These are phyloP conservation scores for Auxenochlorella pyrenoidosa DNA, from an alignment of 139 green algal species.

Conservation along the genomic window DNA sequence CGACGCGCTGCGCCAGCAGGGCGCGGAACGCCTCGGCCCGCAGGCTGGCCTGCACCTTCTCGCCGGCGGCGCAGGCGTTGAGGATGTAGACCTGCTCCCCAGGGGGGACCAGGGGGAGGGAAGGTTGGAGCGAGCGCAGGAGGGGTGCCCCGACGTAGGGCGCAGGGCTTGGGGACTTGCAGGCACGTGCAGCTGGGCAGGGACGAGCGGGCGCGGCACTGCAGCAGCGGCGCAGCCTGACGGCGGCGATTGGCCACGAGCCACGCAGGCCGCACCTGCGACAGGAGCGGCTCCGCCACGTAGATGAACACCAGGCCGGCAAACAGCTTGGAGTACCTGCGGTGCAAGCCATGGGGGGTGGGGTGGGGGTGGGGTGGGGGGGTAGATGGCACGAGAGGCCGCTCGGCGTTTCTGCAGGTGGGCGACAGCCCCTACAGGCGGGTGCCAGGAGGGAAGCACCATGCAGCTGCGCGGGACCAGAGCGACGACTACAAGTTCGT, in stretches of 20 bases:
- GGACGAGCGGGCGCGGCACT: not conserved
- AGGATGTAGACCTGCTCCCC: conserved; percentile 88
- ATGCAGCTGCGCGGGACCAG: too few relatives aligned
- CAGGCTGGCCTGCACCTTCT: conserved; percentile 68
- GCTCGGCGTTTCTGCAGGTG: too few relatives aligned
- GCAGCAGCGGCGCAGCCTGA: not conserved
- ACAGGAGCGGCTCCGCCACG: conserved; percentile 83
- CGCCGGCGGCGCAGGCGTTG: conserved; percentile 71
- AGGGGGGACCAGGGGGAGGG: too few relatives aligned
- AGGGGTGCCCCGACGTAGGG: not conserved
- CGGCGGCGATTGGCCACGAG: not conserved
- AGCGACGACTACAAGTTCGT: too few relatives aligned
- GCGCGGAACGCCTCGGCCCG: conserved; percentile 84
- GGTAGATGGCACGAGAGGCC: too few relatives aligned
- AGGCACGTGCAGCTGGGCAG: not conserved
- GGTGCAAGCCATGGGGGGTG: too few relatives aligned
- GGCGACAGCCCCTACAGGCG: too few relatives aligned
- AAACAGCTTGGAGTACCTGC: conserved; percentile 65
- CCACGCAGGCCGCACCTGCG: not conserved
- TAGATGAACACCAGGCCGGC: conserved; percentile 73
- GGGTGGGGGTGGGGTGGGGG: too few relatives aligned
- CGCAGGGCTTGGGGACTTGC: not conserved
- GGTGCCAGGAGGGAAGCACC: too few relatives aligned
- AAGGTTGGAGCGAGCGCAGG: too few relatives aligned
- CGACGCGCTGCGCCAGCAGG: conserved; percentile 82